These are phyloP conservation scores for Tanacetum coccineum DNA, from an alignment of 129 eudicot species.

Conservation along the genomic window DNA sequence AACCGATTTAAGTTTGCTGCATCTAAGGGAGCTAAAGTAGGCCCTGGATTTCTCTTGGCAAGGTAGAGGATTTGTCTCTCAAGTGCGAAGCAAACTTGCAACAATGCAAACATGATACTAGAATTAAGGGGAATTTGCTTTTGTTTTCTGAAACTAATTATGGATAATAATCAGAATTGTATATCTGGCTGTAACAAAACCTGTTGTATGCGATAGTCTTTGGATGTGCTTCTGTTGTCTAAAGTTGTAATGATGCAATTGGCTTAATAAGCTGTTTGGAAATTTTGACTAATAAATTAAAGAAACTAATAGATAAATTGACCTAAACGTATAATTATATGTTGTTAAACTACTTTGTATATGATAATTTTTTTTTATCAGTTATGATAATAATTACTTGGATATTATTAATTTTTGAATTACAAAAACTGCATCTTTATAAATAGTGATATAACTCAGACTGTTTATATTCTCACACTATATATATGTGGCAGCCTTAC, in stretches of 20 bases:
- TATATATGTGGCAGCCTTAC: conserved; percentile 56
- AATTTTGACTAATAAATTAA: not conserved
- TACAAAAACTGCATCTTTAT: too few relatives aligned
- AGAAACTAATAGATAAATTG: not conserved
- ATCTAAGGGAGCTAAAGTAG: conserved; percentile 74
- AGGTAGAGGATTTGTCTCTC: conserved; percentile 43
- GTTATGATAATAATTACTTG: not conserved
- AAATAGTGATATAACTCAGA: not conserved
- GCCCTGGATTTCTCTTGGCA: conserved; percentile 82
- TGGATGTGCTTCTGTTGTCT: conserved; percentile 2
- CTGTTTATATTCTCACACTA: not conserved
- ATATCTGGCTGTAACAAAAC: not conserved
- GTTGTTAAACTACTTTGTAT: not conserved
- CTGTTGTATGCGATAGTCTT: not conserved
- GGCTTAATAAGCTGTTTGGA: not conserved
- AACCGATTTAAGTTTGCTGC: conserved; percentile 88
- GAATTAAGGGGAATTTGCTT: conserved; percentile 11
- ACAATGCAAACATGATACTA: not conserved
- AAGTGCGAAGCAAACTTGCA: not conserved
- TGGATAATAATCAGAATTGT: not conserved
- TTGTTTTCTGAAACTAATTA: not conserved
- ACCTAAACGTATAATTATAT: not conserved
- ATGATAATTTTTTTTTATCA: not conserved
- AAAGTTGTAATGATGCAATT: not conserved
- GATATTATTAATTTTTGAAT: too few relatives aligned